phyloP scores from a whole-genome alignment of 768 basidiomycete species.

The Agrocybe pediades region DNA sequence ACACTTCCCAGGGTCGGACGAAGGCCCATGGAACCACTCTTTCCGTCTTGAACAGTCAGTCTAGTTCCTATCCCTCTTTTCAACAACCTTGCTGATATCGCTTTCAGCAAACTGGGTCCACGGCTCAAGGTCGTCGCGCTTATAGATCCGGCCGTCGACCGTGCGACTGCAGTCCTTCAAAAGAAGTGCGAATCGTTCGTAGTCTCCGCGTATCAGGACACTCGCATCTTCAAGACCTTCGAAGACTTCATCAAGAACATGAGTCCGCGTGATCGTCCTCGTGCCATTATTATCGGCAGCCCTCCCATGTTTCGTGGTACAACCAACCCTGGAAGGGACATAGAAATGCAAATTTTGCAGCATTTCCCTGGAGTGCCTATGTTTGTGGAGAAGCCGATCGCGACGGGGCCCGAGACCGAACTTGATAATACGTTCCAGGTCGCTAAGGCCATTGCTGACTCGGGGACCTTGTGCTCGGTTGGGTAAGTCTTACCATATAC shows the following conservation, averaged over 20 bases:
- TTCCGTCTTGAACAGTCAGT: slow-evolving; percentile 87
- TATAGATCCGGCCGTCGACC: slow-evolving; percentile 87
- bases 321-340: slow-evolving; percentile 71
- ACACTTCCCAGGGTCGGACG: slow-evolving; percentile 64
- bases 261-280: slow-evolving; percentile 65
- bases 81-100: neutral
- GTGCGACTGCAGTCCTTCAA: slow-evolving; percentile 76
- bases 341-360: slow-evolving; percentile 87
- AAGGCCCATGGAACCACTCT: slow-evolving; percentile 93
- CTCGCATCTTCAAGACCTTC: slow-evolving; percentile 80
- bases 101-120: slow-evolving; percentile 84
- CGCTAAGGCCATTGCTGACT: slow-evolving; percentile 68
- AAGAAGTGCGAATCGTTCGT: slow-evolving; percentile 95
- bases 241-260: slow-evolving; percentile 81
- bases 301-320: slow-evolving; percentile 95
- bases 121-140: slow-evolving; percentile 96
- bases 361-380: slow-evolving; percentile 86
- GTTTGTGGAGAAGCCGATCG: slow-evolving; percentile 93
- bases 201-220: slow-evolving; percentile 89
- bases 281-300: slow-evolving; percentile 85
- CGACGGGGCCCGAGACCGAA: slow-evolving; percentile 74
- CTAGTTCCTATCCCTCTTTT: slow-evolving; percentile 12
- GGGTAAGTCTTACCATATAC: slow-evolving; percentile 52
- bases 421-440: slow-evolving; percentile 71
- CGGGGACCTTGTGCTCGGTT: slow-evolving; percentile 81